Conservation (phyloP, 2,329 filamentous ascomycete genomes). For the Colletotrichum limetticola region DNA sequence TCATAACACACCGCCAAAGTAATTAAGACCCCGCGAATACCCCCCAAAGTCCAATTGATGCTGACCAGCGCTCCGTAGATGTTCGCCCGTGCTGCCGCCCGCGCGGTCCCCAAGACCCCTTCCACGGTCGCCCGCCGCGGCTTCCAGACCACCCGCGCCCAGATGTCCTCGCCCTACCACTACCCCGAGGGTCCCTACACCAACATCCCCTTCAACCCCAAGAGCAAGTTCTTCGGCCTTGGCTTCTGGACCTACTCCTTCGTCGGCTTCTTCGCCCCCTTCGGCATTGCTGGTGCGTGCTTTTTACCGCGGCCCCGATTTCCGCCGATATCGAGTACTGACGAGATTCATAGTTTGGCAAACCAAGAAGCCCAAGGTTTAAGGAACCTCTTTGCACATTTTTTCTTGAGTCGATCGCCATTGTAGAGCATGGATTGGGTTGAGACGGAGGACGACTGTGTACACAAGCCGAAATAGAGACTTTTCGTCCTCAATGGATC, state of each 20-base stretch:
- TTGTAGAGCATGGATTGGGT: constrained; percentile 36
- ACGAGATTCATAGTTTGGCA: constrained; percentile 57
- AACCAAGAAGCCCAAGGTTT: constrained; percentile 58
- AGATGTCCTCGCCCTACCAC: constrained; percentile 92
- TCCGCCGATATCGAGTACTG: constrained; percentile 33
- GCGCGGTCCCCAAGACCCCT: constrained; percentile 70
- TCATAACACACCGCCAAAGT: constrained; percentile 28
- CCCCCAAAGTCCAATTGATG: constrained; percentile 28
- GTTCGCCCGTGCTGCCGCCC: constrained; percentile 78
- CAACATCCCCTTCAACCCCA: constrained; percentile 97
- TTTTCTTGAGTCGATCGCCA: constrained; percentile 30
- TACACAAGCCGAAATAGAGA: constrained; percentile 48
- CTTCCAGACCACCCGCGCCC: constrained; percentile 91
- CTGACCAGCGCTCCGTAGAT: constrained; percentile 72
- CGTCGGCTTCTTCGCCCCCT: constrained; percentile 69
- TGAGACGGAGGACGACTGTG: constrained; percentile 41
- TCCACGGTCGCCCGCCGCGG: constrained; percentile 84
- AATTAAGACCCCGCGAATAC: neutral
- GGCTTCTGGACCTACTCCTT: constrained; percentile 81
- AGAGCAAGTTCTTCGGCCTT: constrained; percentile 84
- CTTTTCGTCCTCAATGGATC: constrained; percentile 35
- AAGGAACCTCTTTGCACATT: constrained; percentile 36
- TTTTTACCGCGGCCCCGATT: constrained; percentile 34
- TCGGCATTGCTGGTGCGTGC: constrained; percentile 70
- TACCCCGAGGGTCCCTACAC: constrained; percentile 95